These are phyloP conservation scores for Fistulina hepatica DNA, from an alignment of 1,284 basidiomycete genomes.

Conservation along the genomic window DNA sequence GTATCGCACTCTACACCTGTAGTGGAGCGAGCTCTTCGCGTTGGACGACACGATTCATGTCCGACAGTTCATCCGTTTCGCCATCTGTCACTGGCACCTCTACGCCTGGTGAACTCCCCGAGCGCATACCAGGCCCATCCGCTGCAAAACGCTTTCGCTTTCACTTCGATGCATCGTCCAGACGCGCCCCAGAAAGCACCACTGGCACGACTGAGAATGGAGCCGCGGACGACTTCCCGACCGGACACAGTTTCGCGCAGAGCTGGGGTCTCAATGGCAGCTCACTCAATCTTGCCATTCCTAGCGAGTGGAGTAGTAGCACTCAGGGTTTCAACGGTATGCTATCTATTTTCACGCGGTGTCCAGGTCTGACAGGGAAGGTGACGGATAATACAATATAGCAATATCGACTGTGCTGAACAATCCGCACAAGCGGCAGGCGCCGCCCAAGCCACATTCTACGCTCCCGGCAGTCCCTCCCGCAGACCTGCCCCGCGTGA, in stretches of 20 bases:
- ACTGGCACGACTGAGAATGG: slow-evolving; percentile 54
- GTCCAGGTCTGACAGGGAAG: slow-evolving; percentile 7
- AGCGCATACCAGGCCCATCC: too few relatives aligned
- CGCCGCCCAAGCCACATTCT: slow-evolving; percentile 78
- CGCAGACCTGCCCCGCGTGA: slow-evolving; percentile 65
- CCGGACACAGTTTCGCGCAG: slow-evolving; percentile 14
- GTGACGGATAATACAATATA: slow-evolving; percentile 13
- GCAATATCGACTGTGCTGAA: slow-evolving; percentile 55
- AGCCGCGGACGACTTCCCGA: slow-evolving; percentile 45
- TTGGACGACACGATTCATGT: too few relatives aligned
- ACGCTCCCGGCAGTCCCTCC: slow-evolving; percentile 61
- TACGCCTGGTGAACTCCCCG: too few relatives aligned
- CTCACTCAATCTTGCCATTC: slow-evolving; percentile 35
- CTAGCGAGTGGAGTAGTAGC: slow-evolving; percentile 67
- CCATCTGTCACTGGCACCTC: too few relatives aligned
- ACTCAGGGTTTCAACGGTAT: slow-evolving; percentile 69
- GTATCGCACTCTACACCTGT: too few relatives aligned
- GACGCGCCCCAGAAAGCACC: slow-evolving; percentile 50
- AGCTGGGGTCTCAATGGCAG: slow-evolving; percentile 30
- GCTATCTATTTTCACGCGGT: slow-evolving; percentile 15
- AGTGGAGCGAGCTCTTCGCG: too few relatives aligned
- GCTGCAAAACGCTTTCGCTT: too few relatives aligned
- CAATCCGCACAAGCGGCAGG: slow-evolving; percentile 74
- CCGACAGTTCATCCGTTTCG: too few relatives aligned
- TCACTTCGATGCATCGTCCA: slow-evolving; percentile 33